phyloP scores from a whole-genome alignment of 441 rosid species.

The Aquilaria agallochum region DNA sequence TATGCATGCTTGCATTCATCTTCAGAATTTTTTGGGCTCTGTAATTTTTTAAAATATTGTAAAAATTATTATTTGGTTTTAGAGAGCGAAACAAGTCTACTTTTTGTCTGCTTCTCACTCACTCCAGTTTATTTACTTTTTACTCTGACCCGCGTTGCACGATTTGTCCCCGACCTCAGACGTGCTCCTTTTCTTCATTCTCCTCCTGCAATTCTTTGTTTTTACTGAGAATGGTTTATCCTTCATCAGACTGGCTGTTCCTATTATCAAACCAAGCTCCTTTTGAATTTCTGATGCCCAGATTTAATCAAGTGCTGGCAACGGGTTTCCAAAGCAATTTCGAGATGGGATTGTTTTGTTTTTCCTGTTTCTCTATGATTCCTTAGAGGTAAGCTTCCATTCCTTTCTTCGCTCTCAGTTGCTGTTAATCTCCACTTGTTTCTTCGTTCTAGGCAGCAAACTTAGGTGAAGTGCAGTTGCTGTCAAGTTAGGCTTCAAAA shows the following conservation, averaged over 20 bases:
- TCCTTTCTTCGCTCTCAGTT: constrained; percentile 6
- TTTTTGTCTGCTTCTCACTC: constrained; percentile 37
- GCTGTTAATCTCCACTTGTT: constrained; percentile 1
- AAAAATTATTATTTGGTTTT: constrained; percentile 1
- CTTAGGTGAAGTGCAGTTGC: constrained; percentile 18
- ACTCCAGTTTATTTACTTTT: constrained; percentile 22
- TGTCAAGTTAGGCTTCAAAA: constrained; percentile 27
- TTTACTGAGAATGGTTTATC: not conserved
- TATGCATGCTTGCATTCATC: not conserved
- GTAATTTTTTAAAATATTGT: not conserved
- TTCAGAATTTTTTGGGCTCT: not conserved
- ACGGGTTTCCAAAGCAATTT: constrained; percentile 27
- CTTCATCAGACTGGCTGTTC: constrained; percentile 16
- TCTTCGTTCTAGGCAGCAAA: constrained; percentile 5
- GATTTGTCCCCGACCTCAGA: constrained; percentile 34
- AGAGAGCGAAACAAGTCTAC: constrained; percentile 37
- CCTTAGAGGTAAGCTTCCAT: constrained; percentile 26
- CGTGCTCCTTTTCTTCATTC: constrained; percentile 7
- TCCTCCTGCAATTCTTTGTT: constrained; percentile 12
- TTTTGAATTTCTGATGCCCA: constrained; percentile 23
- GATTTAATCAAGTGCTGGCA: constrained; percentile 24
- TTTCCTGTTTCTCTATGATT: constrained; percentile 6
- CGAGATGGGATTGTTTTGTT: constrained; percentile 21
- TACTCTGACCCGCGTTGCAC: constrained; percentile 26
- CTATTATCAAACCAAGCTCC: constrained; percentile 20